Evolutionary conservation across 345 rosid genomes (phyloP), one percentile per base, ranked within the genome.

Genomic region (Heritiera littoralis): DNA sequence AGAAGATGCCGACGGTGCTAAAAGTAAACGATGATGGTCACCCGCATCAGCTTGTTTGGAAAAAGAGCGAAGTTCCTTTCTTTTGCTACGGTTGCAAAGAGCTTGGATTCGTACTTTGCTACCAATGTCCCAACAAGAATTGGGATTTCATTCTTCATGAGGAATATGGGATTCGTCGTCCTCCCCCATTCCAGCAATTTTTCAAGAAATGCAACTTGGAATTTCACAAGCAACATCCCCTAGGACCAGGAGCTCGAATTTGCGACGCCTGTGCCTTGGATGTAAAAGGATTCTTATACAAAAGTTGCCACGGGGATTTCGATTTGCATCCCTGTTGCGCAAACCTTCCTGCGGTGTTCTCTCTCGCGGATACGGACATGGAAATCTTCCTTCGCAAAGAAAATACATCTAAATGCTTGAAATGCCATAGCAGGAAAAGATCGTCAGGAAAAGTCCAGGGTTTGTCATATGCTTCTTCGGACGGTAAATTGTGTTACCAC

Each of bases 261-360:
- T 74, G 66, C 51, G 49, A 56, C 52, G 38, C 30, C 43, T 74
- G 77, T 20, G 66, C 51, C 38, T 18, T 10, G 35, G 65, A 56
- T 0, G 56, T 74, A 18, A 11, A 12, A 40, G 66, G 77, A 0
- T 74, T 18, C 12, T 56, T 55, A 32, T 74, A 56, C 38, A 66
- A 58, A 0, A 56, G 77, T 66, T 56, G 38, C 12, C 0, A 0
- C 40, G 7, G 15, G 5, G 1, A 35, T 10, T 0, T 7, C 1
- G 77, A 72, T 66, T 40, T 74, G 20, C 77, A 74, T 40, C 77
- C 77, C 10, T 45, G 28, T 11, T 74, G 77, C n/a, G 77, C 77
- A 15, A 74, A 18, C 49, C 77, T 74, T 40, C 77, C 64, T 5
- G 6, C 0, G 49, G 10, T 7, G 7, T 40, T 40, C 7, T 38